Evolutionary conservation across 768 basidiomycete genomes (phyloP), one percentile per base, ranked within the genome.

Genomic region (Tylopilus rubrobrunneus): DNA sequence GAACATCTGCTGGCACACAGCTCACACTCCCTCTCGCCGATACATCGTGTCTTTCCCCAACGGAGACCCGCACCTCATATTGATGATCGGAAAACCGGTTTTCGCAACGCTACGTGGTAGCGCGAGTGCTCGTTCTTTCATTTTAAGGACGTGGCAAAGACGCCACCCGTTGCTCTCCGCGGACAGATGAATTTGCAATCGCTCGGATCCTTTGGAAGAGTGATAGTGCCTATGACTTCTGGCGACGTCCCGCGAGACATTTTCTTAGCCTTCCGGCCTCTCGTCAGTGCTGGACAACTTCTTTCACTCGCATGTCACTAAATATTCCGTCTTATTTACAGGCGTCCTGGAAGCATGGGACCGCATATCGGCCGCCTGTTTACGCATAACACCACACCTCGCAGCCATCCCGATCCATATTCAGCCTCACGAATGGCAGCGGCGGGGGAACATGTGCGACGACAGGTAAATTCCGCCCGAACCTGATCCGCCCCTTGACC

Each of bases 391-490:
- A 63, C 63, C 61, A 63, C 34, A 64, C 46, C 46, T 64, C 64
- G 49, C 63, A 64, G 7, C 50, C 48, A 2, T 60, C 64, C 7
- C 50, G 29, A 43, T 52, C 58, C 21, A 63, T 50, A n/a, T 42
- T 55, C 28, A 66, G 27, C 40, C 19, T 55, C 23, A 66, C 44
- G 31, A 66, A 51, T n/a, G 63, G 58, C 17, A 54, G 41, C 10
- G 53, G 44, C 12, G 44, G 36, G 15, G 56, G 53, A 43, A 59
- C 51, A 29, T 73, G 73, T 31, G 69, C 72, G 23, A 69, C 69
- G 44, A 75, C 49, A 3, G 71, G 73, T 27, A 67, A 53, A 52
- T 74, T 75, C 31, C 70, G 63, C 23, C 71, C 72, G 44, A 62
- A 68, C 54, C 67, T 63, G 12, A 73, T 55, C 11, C 72, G 60